Conservation (phyloP, 805 yeast genomes). For the Metschnikowia borealis region DNA sequence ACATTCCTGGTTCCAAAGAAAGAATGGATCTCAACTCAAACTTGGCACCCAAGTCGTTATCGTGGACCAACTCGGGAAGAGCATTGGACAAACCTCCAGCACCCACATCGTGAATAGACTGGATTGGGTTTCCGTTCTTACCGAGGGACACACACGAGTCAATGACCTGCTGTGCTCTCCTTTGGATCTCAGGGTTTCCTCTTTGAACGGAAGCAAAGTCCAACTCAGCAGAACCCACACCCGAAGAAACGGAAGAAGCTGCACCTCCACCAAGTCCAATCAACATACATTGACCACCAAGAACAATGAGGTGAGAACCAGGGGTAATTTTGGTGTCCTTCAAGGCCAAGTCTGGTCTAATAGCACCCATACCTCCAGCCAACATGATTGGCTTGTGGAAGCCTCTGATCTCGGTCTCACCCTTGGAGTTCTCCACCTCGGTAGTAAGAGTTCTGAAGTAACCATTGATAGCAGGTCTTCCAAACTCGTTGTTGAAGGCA, state of each 20-base stretch:
- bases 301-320: slow-evolving; percentile 84
- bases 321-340: slow-evolving; percentile 87
- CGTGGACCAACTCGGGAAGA: slow-evolving; percentile 95
- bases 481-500: slow-evolving; percentile 97
- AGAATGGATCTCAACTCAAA: slow-evolving; percentile 90
- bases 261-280: slow-evolving; percentile 99
- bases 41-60: slow-evolving; percentile 89
- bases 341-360: slow-evolving; percentile 87
- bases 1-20: slow-evolving; percentile 94
- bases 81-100: slow-evolving; percentile 99
- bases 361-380: slow-evolving; percentile 99
- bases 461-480: slow-evolving; percentile 96
- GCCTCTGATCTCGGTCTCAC: slow-evolving; percentile 78
- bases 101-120: slow-evolving; percentile 97
- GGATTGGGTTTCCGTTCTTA: slow-evolving; percentile 63
- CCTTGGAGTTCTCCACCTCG: slow-evolving; percentile 57
- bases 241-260: slow-evolving; percentile 93
- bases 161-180: slow-evolving; percentile 97
- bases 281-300: slow-evolving; percentile 97
- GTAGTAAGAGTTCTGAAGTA: slow-evolving; percentile 95
- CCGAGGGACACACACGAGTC: slow-evolving; percentile 90
- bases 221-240: slow-evolving; percentile 92
- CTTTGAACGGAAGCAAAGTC: slow-evolving; percentile 99
- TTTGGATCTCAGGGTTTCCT: slow-evolving; percentile 98
- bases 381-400: slow-evolving; percentile 98